Evolutionary conservation across 352 stramenopile genomes (phyloP).

Genomic region (Phytophthora foliorum): DNA sequence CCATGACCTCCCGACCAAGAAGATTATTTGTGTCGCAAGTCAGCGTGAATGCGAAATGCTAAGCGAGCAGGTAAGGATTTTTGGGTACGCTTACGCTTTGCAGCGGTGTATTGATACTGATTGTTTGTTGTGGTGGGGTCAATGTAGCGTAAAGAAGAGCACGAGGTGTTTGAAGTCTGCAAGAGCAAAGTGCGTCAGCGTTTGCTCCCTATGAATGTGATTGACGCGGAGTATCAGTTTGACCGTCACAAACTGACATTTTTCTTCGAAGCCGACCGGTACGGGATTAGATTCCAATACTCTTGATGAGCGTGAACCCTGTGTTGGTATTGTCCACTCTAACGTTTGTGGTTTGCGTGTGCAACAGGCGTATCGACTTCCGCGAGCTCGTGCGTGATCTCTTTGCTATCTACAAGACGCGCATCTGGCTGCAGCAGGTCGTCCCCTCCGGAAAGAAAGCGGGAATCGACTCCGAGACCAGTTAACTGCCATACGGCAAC

Average conservation of each 20-base stretch:
- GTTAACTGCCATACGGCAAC: constrained; percentile 41
- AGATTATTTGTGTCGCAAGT: constrained; percentile 94
- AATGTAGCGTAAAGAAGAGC: constrained; percentile 92
- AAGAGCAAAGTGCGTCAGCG: constrained; percentile 96
- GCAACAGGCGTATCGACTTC: constrained; percentile 95
- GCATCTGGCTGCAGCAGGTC: constrained; percentile 98
- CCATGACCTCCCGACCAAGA: constrained; percentile 86
- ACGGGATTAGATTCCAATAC: constrained; percentile 10
- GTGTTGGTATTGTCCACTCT: not conserved
- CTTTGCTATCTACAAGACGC: constrained; percentile 99
- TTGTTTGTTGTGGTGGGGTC: not conserved
- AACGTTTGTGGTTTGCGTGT: constrained; percentile 10
- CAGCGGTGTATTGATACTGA: not conserved
- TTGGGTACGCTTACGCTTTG: not conserved
- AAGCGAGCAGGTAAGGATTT: constrained; percentile 73
- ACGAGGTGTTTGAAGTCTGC: constrained; percentile 97
- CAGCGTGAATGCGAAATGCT: constrained; percentile 94
- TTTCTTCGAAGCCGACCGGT: constrained; percentile 98
- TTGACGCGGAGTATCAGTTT: constrained; percentile 99
- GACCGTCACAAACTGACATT: constrained; percentile 99
- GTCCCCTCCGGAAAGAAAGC: constrained; percentile 79
- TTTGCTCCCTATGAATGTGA: constrained; percentile 96
- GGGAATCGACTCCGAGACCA: constrained; percentile 63
- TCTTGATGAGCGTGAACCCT: not conserved
- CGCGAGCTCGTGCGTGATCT: constrained; percentile 97